Evolutionary conservation across 257 asterid species (phyloP), one percentile per base, ranked within the genome.

Genomic region (Forsythia viridissima): DNA sequence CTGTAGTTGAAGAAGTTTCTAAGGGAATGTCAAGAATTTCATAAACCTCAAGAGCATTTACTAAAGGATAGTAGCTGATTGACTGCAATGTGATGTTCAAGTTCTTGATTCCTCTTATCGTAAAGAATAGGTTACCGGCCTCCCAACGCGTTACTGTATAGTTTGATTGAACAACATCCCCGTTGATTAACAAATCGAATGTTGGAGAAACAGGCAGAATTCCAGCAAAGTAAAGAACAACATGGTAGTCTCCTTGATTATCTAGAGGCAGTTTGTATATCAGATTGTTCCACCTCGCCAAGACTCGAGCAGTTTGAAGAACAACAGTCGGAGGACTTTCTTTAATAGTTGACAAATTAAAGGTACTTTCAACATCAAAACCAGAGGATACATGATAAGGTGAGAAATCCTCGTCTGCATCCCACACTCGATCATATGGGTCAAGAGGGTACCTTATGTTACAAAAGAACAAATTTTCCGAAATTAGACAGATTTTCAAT

Each of bases 211-310:
- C 95, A 0, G 96, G 98, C 39, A 94, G 84, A 78, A 94, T 91
- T 18, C 99, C 99, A 34, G 98, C 97, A 80, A 94, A 93, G 86
- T 94, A 94, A n/a, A 94, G 94, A 70, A 91, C 89, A 79, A 93
- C 86, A 57, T 89, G 86, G 90, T 90, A 94, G 79, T 93, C 95
- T 83, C 97, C 97, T 68, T 44, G 85, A 46, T 80, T 89, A 77
- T 89, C 94, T 41, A 94, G 83, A 38, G 97, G 96, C 63, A 93
- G 86, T 46, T 61, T 85, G 76, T 94, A 94, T 12, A 93, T 82
- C 36, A 94, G 85, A 79, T 85, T 87, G 51, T 84, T 85, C 97
- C 98, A 80, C 71, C 94, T 89, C 3, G 97, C 97, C 79, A 94
- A 83, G 44, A 94, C 96, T 59, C 99, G 86, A 9, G 90, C 97